Conservation (phyloP, 2,329 filamentous ascomycete genomes). For the Cladorrhinum sp. region DNA sequence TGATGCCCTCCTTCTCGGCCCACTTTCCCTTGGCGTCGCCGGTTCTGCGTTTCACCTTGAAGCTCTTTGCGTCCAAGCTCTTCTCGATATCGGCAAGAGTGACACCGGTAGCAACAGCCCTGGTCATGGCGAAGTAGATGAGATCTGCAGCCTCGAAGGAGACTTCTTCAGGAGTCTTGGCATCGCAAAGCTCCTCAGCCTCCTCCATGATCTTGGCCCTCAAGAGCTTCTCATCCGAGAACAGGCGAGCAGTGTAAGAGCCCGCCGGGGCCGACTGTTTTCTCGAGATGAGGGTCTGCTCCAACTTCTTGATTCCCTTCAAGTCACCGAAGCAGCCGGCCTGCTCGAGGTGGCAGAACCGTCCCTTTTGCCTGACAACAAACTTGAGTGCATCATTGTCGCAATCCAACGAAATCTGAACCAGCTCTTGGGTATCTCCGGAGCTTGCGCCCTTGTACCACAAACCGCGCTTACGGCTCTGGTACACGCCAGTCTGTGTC, state of each 20-base stretch:
- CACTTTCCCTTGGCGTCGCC: constrained; percentile 94
- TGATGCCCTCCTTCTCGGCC: constrained; percentile 76
- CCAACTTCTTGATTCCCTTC: constrained; percentile 74
- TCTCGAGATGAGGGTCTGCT: constrained; percentile 80
- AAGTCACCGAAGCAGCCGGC: constrained; percentile 89
- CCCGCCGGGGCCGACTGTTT: constrained; percentile 80
- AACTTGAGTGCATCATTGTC: constrained; percentile 92
- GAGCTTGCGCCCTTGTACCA: constrained; percentile 98
- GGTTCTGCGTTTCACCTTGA: constrained; percentile 90
- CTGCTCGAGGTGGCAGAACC: constrained; percentile 92
- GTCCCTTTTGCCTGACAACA: constrained; percentile 82
- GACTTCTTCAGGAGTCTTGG: constrained; percentile 75
- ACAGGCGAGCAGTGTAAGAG: constrained; percentile 90
- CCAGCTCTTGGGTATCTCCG: constrained; percentile 86
- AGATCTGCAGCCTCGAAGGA: constrained; percentile 94
- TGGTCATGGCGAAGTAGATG: constrained; percentile 92
- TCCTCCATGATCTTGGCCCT: constrained; percentile 98
- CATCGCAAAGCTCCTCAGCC: constrained; percentile 89
- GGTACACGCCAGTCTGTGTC: constrained; percentile 81
- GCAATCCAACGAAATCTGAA: constrained; percentile 84
- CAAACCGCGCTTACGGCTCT: constrained; percentile 89
- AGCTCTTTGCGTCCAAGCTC: constrained; percentile 88
- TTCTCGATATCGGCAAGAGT: constrained; percentile 84
- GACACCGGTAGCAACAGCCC: constrained; percentile 81
- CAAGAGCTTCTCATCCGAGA: constrained; percentile 85